phyloP scores from a whole-genome alignment of 2,329 filamentous ascomycete genomes.

The Pyricularia grisea region DNA sequence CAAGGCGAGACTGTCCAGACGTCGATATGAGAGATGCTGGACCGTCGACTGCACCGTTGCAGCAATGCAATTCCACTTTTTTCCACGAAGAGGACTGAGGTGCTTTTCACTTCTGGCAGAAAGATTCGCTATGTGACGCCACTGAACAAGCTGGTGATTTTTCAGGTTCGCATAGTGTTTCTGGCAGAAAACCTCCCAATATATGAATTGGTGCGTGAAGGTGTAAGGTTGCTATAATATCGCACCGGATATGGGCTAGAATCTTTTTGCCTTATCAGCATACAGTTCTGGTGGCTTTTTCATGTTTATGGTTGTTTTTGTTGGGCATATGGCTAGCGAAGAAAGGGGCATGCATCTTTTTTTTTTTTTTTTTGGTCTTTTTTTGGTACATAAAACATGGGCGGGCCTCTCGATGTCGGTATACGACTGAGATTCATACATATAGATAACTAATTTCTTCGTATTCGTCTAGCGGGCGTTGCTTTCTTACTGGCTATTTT shows the following conservation, averaged over 20 bases:
- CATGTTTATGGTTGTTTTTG: constrained; percentile 3
- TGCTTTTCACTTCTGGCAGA: background rate
- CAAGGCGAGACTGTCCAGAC: constrained; percentile 32
- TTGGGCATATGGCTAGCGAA: constrained; percentile 4
- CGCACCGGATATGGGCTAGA: background rate
- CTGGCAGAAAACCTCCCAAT: background rate
- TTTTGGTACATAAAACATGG: constrained; percentile 3
- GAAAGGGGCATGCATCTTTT: constrained; percentile 1
- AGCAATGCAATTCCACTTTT: constrained; percentile 36
- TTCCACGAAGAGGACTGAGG: constrained; percentile 29
- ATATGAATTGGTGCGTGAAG: background rate
- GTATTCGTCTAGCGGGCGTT: background rate
- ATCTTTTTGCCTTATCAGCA: background rate
- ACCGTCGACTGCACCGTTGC: constrained; percentile 43
- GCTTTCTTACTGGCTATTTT: background rate
- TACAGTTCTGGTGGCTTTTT: background rate
- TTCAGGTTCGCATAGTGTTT: background rate
- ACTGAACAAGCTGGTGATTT: background rate
- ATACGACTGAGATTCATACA: background rate
- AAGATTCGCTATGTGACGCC: background rate
- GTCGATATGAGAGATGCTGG: constrained; percentile 48
- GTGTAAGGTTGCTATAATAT: background rate
- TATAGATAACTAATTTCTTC: constrained; percentile 1
- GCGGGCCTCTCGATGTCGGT: background rate
- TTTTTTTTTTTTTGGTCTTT: background rate